Evolutionary conservation across 1,284 basidiomycete species (phyloP).

Genomic region (Rhodotorula sp.): DNA sequence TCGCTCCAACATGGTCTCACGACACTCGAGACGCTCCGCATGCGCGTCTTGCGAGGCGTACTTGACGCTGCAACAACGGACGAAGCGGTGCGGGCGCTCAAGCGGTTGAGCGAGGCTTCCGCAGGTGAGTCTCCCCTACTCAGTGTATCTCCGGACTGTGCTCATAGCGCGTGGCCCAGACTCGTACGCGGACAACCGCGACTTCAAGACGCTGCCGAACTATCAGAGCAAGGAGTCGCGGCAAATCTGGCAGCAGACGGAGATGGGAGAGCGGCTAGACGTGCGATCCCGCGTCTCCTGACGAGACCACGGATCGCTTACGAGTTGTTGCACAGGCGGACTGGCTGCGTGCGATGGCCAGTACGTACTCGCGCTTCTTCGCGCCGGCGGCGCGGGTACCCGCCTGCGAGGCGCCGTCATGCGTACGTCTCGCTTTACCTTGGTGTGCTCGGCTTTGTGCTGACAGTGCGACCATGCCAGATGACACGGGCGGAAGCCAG

Average conservation of each 20-base stretch:
- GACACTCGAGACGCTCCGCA: constrained; percentile 74
- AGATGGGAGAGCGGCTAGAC: constrained; percentile 62
- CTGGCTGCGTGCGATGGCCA: constrained; percentile 68
- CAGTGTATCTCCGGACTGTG: not conserved
- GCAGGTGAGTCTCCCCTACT: not conserved
- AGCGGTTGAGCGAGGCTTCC: constrained; percentile 52
- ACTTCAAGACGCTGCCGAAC: constrained; percentile 70
- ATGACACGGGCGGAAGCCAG: constrained; percentile 14
- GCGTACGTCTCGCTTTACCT: not conserved
- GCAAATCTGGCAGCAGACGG: constrained; percentile 62
- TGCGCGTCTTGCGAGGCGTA: constrained; percentile 71
- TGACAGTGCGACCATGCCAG: not conserved
- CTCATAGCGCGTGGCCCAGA: not conserved
- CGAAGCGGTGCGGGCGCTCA: constrained; percentile 55
- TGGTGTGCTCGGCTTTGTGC: constrained; percentile 54
- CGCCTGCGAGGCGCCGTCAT: constrained; percentile 48
- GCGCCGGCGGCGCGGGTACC: constrained; percentile 59
- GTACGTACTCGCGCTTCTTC: constrained; percentile 60
- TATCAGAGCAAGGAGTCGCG: constrained; percentile 62
- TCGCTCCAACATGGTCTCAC: constrained; percentile 74
- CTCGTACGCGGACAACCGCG: constrained; percentile 63
- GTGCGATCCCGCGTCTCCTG: constrained; percentile 51
- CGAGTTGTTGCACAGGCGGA: constrained; percentile 53
- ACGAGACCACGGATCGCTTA: not conserved
- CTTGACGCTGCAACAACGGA: constrained; percentile 48